phyloP scores from a whole-genome alignment of 78 protist species.

The Dictyostelium citrinum region DNA sequence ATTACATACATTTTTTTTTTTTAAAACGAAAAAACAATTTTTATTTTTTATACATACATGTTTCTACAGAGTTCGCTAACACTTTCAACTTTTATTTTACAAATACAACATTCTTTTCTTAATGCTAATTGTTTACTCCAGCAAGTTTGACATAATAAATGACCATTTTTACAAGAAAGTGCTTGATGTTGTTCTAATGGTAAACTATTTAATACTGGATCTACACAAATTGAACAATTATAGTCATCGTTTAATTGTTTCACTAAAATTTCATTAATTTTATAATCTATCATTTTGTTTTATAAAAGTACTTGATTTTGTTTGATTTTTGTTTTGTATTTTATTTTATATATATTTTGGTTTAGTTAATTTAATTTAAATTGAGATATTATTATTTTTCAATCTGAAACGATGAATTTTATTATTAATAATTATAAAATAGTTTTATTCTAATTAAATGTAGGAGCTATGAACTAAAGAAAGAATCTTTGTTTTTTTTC shows the following conservation, averaged over 20 bases:
- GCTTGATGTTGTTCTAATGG: background rate
- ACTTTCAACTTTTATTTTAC: background rate
- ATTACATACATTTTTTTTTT: too few species aligned
- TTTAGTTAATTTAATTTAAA: background rate
- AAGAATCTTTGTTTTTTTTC: too few species aligned
- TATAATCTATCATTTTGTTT: background rate
- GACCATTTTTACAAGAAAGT: constrained; percentile 6
- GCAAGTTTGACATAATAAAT: background rate
- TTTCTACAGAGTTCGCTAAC: background rate
- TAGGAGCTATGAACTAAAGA: too few species aligned
- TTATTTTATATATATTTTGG: background rate
- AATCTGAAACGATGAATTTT: background rate
- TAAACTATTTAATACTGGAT: background rate
- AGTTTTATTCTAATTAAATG: background rate
- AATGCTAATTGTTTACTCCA: constrained; percentile 9
- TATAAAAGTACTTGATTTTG: background rate
- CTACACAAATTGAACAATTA: background rate
- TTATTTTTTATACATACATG: background rate
- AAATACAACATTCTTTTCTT: constrained; percentile 5
- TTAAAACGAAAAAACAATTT: too few species aligned
- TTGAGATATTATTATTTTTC: background rate
- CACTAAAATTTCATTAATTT: background rate
- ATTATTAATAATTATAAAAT: too few species aligned
- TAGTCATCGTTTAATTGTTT: background rate
- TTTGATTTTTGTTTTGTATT: background rate